Conservation (phyloP, 2,329 filamentous ascomycete genomes). For the Aspergillus sp. region DNA sequence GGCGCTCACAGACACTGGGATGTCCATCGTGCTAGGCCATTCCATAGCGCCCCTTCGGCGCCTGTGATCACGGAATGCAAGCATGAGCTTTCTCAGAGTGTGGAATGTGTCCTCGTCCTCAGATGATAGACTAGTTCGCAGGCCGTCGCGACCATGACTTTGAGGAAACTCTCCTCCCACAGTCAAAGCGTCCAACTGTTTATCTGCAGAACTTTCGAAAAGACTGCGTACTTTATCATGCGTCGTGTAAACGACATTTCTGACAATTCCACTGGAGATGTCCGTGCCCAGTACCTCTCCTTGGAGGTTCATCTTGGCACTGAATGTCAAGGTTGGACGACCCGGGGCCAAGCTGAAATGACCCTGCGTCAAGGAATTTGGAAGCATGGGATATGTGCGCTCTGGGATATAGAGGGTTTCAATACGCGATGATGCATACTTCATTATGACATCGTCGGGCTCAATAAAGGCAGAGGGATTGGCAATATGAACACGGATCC, state of each 20-base stretch:
- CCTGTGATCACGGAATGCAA: slow-evolving; percentile 34
- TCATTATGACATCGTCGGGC: slow-evolving; percentile 49
- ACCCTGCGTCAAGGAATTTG: slow-evolving; percentile 45
- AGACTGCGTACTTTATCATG: slow-evolving; percentile 40
- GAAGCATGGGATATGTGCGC: slow-evolving; percentile 56
- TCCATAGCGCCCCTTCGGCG: slow-evolving; percentile 40
- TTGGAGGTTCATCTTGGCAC: slow-evolving; percentile 51
- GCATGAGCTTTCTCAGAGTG: slow-evolving; percentile 37
- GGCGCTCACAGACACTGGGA: slow-evolving; percentile 25
- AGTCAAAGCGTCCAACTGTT: slow-evolving; percentile 18
- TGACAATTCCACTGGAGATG: slow-evolving; percentile 52
- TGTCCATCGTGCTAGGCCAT: slow-evolving; percentile 18
- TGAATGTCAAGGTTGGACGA: slow-evolving; percentile 61
- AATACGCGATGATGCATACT: slow-evolving; percentile 54
- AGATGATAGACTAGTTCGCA: slow-evolving; percentile 27
- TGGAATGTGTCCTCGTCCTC: slow-evolving; percentile 36
- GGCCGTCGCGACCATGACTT: slow-evolving; percentile 14
- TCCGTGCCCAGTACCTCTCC: slow-evolving; percentile 55
- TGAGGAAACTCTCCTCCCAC: slow-evolving; percentile 31
- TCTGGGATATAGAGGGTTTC: slow-evolving; percentile 55
- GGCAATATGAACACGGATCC: slow-evolving; percentile 62
- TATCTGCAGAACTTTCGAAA: slow-evolving; percentile 28
- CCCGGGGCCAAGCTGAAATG: slow-evolving; percentile 54
- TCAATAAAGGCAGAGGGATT: slow-evolving; percentile 63
- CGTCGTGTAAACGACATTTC: slow-evolving; percentile 55